Conservation (phyloP, 2,329 filamentous ascomycete species). For the Zalaria obscura region DNA sequence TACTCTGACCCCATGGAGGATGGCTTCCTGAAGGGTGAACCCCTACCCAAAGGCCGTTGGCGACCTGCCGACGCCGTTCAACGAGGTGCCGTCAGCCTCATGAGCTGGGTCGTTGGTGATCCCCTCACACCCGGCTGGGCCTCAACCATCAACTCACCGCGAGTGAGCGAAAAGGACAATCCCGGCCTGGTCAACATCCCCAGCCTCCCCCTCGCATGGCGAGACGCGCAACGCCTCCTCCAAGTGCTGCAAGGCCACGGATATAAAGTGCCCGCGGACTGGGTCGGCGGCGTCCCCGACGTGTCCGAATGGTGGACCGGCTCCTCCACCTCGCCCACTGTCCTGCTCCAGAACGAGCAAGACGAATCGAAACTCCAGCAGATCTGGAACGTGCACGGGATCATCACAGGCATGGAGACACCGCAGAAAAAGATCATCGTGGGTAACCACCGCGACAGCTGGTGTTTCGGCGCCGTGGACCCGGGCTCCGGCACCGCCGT, state of each 20-base stretch:
- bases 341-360: constrained; percentile 74
- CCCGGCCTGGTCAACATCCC: constrained; percentile 69
- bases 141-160: constrained; percentile 49
- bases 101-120: constrained; percentile 75
- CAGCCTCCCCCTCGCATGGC: constrained; percentile 79
- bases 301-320: constrained; percentile 77
- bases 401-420: constrained; percentile 74
- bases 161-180: constrained; percentile 56
- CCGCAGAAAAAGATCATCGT: constrained; percentile 72
- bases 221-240: constrained; percentile 70
- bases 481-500: constrained; percentile 82
- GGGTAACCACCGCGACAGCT: constrained; percentile 86
- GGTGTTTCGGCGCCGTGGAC: constrained; percentile 76
- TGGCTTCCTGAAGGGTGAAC: constrained; percentile 58
- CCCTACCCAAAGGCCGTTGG: constrained; percentile 63
- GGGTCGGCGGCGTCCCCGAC: constrained; percentile 65
- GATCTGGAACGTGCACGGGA: constrained; percentile 85
- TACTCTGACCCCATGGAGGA: constrained; percentile 85
- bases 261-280: constrained; percentile 50
- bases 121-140: constrained; percentile 83
- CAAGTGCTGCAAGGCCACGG: constrained; percentile 65
- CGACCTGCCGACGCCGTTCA: constrained; percentile 75
- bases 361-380: constrained; percentile 70
- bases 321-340: constrained; percentile 54
- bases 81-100: constrained; percentile 65